phyloP scores from a whole-genome alignment of 2,329 filamentous ascomycete genomes.

The Trichophyton benhamiae region DNA sequence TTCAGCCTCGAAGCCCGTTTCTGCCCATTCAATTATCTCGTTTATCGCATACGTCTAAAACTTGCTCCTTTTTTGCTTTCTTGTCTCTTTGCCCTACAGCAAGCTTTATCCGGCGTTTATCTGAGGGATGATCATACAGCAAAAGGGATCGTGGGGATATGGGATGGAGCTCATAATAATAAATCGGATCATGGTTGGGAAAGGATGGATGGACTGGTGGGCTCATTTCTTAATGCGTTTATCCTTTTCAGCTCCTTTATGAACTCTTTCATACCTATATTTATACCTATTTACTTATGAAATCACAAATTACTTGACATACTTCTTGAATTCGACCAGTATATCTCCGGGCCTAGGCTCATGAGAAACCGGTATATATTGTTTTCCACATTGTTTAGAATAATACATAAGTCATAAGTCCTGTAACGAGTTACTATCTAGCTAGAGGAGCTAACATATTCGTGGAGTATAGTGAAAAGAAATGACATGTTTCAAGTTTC shows the following conservation, averaged over 20 bases:
- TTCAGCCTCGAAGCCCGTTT: background rate
- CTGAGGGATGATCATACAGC: background rate
- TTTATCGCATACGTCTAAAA: background rate
- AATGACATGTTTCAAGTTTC: background rate
- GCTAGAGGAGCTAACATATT: background rate
- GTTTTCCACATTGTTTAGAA: no score
- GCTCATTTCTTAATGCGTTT: background rate
- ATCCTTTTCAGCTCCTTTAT: background rate
- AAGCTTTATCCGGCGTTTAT: slow-evolving; percentile 4
- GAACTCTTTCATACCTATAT: background rate
- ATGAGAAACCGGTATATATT: no score
- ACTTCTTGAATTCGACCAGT: background rate
- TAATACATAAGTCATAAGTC: no score
- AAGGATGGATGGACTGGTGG: background rate
- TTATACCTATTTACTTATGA: background rate
- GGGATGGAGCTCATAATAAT: background rate
- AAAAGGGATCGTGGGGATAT: background rate
- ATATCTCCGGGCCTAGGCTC: no score
- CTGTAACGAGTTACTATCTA: no score
- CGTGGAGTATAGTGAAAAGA: background rate
- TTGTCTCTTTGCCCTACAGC: background rate
- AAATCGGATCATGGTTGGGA: slow-evolving; percentile 3
- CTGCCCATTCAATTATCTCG: background rate
- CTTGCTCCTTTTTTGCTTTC: background rate
- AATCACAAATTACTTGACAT: background rate